Percentiles rank a stretch among this genome's conserved stretches.
Evolutionary conservation across 331 rosid genomes (phyloP).

Genomic region (Acacia concinna): DNA sequence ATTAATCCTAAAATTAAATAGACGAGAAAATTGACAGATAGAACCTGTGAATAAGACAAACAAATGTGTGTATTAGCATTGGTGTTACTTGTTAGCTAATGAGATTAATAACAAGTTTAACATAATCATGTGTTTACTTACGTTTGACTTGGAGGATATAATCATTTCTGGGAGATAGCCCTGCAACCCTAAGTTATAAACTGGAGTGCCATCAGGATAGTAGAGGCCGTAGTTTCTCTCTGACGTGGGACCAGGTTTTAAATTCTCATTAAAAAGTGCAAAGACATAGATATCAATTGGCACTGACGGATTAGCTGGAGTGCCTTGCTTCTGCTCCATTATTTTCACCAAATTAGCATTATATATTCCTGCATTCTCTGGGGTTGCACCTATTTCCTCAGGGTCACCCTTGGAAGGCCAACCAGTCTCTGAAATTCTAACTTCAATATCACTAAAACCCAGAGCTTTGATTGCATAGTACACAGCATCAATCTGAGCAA

Average conservation of each 20-base stretch:
- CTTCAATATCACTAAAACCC: conserved; percentile 73
- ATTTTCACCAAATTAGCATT: conserved; percentile 65
- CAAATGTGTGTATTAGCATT: background rate
- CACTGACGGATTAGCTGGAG: conserved; percentile 75
- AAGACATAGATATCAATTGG: conserved; percentile 77
- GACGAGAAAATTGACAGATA: conserved; percentile 47
- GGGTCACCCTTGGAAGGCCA: conserved; percentile 93
- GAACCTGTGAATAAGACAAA: conserved; percentile 45
- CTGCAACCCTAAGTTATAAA: conserved; percentile 68
- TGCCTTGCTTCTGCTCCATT: conserved; percentile 60
- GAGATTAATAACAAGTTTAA: background rate
- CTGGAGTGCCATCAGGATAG: conserved; percentile 75
- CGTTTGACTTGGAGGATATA: conserved; percentile 55
- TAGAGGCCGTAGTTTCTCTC: conserved; percentile 92
- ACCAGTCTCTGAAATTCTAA: conserved; percentile 83
- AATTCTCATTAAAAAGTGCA: conserved; percentile 87
- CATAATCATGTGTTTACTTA: conserved; percentile 34
- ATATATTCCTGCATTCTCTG: conserved; percentile 71
- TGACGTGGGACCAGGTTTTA: conserved; percentile 78
- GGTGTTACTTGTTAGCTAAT: background rate
- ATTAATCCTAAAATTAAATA: conserved; percentile 30
- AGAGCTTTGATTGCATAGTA: conserved; percentile 69
- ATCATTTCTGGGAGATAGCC: conserved; percentile 67
- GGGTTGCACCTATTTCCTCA: conserved; percentile 77
- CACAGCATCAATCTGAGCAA: conserved; percentile 92